phyloP scores from a whole-genome alignment of 2,329 filamentous ascomycete species.

The Pseudofabraea citricarpa region DNA sequence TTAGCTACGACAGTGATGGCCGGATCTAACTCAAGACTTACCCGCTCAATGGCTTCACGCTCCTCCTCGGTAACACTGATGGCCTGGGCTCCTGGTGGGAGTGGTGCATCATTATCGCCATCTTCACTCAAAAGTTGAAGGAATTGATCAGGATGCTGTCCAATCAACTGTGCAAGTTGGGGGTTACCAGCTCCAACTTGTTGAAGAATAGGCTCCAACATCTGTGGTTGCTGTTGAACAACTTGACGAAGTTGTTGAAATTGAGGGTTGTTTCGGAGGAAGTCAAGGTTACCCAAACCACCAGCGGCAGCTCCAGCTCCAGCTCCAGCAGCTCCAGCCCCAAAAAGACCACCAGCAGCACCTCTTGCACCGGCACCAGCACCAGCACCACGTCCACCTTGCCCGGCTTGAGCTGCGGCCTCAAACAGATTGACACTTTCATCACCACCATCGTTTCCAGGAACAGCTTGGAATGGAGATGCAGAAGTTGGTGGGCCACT shows the following conservation, averaged over 20 bases:
- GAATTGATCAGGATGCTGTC: slow-evolving; percentile 89
- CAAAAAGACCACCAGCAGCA: slow-evolving; percentile 40
- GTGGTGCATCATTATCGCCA: slow-evolving; percentile 73
- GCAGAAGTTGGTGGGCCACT: slow-evolving; percentile 39
- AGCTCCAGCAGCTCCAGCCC: slow-evolving; percentile 43
- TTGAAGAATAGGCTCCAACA: slow-evolving; percentile 97
- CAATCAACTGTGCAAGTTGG: slow-evolving; percentile 87
- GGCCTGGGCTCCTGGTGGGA: slow-evolving; percentile 83
- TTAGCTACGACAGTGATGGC: neutral
- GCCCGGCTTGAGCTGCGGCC: slow-evolving; percentile 69
- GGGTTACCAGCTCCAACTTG: slow-evolving; percentile 94
- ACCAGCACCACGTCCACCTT: slow-evolving; percentile 37
- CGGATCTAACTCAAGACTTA: slow-evolving; percentile 47
- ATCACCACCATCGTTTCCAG: slow-evolving; percentile 51
- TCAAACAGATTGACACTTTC: slow-evolving; percentile 86
- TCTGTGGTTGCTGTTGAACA: slow-evolving; percentile 94
- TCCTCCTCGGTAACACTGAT: slow-evolving; percentile 95
- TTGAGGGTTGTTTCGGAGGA: slow-evolving; percentile 89
- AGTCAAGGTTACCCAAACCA: slow-evolving; percentile 78
- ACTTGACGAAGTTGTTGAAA: slow-evolving; percentile 97
- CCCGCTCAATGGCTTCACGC: slow-evolving; percentile 92
- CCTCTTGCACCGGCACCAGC: slow-evolving; percentile 38
- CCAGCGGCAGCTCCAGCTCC: slow-evolving; percentile 38
- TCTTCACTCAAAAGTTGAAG: slow-evolving; percentile 86
- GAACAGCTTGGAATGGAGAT: slow-evolving; percentile 35